These are phyloP conservation scores for Medicago arabica DNA, from an alignment of 306 rosid species.

Conservation along the genomic window DNA sequence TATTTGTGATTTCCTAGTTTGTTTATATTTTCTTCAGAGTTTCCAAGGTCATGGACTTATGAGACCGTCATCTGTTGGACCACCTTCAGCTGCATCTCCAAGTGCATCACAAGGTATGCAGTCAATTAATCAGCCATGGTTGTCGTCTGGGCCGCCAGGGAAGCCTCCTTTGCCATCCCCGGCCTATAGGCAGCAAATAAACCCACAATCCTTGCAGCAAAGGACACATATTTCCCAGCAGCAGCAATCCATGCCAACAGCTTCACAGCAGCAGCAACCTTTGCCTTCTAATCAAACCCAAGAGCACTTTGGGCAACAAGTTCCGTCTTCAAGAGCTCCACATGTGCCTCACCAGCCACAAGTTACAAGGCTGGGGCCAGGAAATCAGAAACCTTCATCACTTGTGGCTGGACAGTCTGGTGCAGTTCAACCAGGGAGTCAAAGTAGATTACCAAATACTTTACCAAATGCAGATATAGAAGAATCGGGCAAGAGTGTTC, in stretches of 20 bases:
- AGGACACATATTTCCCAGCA: conserved; percentile 71
- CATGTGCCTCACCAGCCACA: conserved; percentile 79
- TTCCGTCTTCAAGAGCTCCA: conserved; percentile 61
- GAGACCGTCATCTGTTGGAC: conserved; percentile 71
- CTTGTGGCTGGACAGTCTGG: conserved; percentile 60
- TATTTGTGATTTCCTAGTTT: conserved; percentile 33
- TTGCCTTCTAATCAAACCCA: conserved; percentile 65
- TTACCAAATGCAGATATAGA: conserved; percentile 58
- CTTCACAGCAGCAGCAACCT: conserved; percentile 62
- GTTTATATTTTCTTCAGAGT: conserved; percentile 55
- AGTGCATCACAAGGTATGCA: conserved; percentile 68
- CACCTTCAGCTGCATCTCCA: conserved; percentile 66
- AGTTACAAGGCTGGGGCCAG: conserved; percentile 60
- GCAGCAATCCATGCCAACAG: conserved; percentile 48
- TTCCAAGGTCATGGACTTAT: conserved; percentile 80
- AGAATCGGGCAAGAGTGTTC: conserved; percentile 73
- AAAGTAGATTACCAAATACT: conserved; percentile 52
- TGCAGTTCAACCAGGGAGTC: conserved; percentile 56
- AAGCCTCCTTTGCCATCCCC: conserved; percentile 91
- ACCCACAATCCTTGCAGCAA: conserved; percentile 71
- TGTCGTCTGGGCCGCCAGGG: conserved; percentile 83
- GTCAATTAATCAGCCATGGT: conserved; percentile 86
- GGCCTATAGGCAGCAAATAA: conserved; percentile 76
- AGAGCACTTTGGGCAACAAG: conserved; percentile 72
- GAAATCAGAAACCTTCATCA: conserved; percentile 69